Conservation (phyloP, 2,329 filamentous ascomycete genomes). For the Cladophialophora exuberans region DNA sequence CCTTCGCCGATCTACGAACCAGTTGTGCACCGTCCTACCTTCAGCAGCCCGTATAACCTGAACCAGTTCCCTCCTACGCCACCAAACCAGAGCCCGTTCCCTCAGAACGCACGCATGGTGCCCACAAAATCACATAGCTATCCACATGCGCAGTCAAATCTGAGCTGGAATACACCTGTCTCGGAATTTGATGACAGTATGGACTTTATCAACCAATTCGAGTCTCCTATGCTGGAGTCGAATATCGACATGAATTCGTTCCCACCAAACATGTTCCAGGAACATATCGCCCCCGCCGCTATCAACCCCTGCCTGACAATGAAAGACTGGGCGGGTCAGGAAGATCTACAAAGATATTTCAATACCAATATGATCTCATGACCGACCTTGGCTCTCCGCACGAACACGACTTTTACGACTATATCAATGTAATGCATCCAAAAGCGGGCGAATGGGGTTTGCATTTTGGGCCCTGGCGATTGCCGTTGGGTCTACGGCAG, state of each 20-base stretch:
- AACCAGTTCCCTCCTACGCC: constrained; percentile 45
- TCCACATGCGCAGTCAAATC: constrained; percentile 29
- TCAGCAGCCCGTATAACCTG: constrained; percentile 26
- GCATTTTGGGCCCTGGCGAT: background rate
- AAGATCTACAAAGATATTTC: constrained; percentile 31
- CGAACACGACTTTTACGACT: constrained; percentile 10
- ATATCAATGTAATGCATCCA: constrained; percentile 20
- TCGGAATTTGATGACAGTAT: constrained; percentile 31
- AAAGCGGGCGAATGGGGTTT: constrained; percentile 21
- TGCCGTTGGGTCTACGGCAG: background rate
- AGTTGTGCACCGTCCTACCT: constrained; percentile 24
- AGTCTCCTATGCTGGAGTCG: constrained; percentile 27
- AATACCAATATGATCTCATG: constrained; percentile 28
- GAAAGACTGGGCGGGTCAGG: constrained; percentile 33
- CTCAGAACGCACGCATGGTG: constrained; percentile 28
- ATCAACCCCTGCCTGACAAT: constrained; percentile 34
- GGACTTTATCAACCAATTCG: constrained; percentile 34
- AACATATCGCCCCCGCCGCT: constrained; percentile 25
- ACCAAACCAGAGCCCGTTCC: constrained; percentile 43
- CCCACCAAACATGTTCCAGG: constrained; percentile 26
- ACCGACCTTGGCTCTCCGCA: background rate
- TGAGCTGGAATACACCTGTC: constrained; percentile 29
- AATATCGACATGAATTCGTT: constrained; percentile 22
- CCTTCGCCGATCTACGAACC: constrained; percentile 45
- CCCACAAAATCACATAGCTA: constrained; percentile 27